Percentiles rank a stretch among this genome's conserved stretches.
Evolutionary conservation across 2,329 filamentous ascomycete species (phyloP).

Genomic region (Talaromyces sp.): DNA sequence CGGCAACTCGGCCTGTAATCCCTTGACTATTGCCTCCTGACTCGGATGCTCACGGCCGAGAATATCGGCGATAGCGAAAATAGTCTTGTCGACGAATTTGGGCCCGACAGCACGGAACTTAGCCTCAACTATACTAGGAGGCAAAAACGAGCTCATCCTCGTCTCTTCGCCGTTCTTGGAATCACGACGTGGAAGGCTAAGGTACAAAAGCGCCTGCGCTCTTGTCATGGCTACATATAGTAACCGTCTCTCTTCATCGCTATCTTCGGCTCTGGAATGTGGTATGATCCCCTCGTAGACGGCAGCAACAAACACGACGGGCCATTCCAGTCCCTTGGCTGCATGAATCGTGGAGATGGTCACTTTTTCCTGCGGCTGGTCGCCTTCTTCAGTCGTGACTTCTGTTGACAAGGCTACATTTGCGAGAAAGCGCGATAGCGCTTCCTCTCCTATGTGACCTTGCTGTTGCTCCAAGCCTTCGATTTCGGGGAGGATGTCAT

Average conservation of each 20-base stretch:
- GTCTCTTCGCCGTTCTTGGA: slow-evolving; percentile 60
- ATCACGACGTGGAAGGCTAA: slow-evolving; percentile 74
- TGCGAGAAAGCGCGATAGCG: slow-evolving; percentile 77
- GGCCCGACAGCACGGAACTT: slow-evolving; percentile 65
- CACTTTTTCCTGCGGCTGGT: slow-evolving; percentile 57
- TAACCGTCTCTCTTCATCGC: slow-evolving; percentile 80
- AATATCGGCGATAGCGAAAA: slow-evolving; percentile 69
- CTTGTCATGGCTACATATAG: slow-evolving; percentile 97
- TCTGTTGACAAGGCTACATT: slow-evolving; percentile 87
- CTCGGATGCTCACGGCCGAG: slow-evolving; percentile 63
- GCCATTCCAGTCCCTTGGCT: slow-evolving; percentile 95
- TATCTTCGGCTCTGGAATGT: slow-evolving; percentile 80
- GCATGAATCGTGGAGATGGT: slow-evolving; percentile 96
- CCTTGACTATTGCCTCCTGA: slow-evolving; percentile 54
- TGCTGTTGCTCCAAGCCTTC: slow-evolving; percentile 66
- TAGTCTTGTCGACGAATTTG: slow-evolving; percentile 60
- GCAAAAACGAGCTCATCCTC: slow-evolving; percentile 71
- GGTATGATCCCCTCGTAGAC: slow-evolving; percentile 89
- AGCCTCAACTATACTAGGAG: slow-evolving; percentile 52
- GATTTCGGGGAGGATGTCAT: slow-evolving; percentile 61
- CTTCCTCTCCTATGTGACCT: slow-evolving; percentile 55
- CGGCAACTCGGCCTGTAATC: slow-evolving; percentile 47
- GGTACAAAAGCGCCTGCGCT: slow-evolving; percentile 79
- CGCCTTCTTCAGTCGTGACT: slow-evolving; percentile 57
- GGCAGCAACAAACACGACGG: slow-evolving; percentile 86